These are phyloP conservation scores for Beverwykella pulmonaria DNA, from an alignment of 495 filamentous ascomycete species.

Conservation along the genomic window DNA sequence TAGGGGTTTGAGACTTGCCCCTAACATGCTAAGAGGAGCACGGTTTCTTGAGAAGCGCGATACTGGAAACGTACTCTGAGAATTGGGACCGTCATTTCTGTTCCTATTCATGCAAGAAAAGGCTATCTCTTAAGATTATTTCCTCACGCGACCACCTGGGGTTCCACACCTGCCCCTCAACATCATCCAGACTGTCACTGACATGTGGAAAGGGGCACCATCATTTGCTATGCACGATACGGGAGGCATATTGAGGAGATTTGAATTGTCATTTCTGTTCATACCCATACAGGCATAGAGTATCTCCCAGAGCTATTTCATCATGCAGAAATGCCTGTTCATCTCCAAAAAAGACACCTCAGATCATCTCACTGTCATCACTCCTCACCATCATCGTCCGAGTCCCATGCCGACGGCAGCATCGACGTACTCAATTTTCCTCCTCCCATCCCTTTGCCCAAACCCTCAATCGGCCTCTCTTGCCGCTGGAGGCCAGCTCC, in stretches of 20 bases:
- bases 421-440: constrained; percentile 4
- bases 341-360: too few species aligned
- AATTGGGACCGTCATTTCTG: too few species aligned
- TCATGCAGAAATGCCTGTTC: too few species aligned
- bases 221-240: neutral
- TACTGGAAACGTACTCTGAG: too few species aligned
- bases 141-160: too few species aligned
- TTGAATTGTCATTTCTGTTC: neutral
- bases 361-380: neutral
- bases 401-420: constrained; percentile 13
- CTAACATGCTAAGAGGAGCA: too few species aligned
- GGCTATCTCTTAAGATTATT: too few species aligned
- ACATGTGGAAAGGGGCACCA: neutral
- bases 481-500: neutral
- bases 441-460: neutral
- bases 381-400: constrained; percentile 20
- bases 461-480: neutral
- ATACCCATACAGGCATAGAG: neutral
- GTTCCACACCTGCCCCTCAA: neutral
- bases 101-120: too few species aligned
- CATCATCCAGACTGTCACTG: neutral
- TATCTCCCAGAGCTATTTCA: neutral
- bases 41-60: too few species aligned
- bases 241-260: neutral
- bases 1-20: too few species aligned